These are phyloP conservation scores for Podaxis sp. DNA, from an alignment of 768 basidiomycete species.

Conservation along the genomic window DNA sequence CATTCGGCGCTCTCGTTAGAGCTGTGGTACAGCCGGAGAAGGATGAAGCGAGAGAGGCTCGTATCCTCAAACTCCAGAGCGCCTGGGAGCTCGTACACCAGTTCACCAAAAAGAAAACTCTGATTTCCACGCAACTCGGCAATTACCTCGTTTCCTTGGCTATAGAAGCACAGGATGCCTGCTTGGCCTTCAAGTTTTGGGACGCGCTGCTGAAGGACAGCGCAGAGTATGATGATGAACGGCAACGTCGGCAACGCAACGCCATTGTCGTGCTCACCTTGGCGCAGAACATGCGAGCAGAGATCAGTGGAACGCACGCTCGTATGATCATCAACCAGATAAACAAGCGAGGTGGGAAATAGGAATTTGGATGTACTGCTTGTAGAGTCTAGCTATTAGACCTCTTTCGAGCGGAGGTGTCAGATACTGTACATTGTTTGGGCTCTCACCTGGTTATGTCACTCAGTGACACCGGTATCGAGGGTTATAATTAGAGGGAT, in stretches of 20 bases:
- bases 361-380: slow-evolving; percentile 14
- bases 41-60: slow-evolving; percentile 23
- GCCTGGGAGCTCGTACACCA: slow-evolving; percentile 43
- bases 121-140: slow-evolving; percentile 48
- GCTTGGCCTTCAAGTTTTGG: slow-evolving; percentile 66
- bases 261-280: slow-evolving; percentile 37
- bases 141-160: slow-evolving; percentile 50
- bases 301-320: slow-evolving; percentile 10
- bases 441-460: background rate
- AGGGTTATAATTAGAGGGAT: slow-evolving; percentile 13
- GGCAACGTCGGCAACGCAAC: slow-evolving; percentile 43
- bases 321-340: slow-evolving; percentile 10
- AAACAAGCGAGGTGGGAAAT: slow-evolving; percentile 24
- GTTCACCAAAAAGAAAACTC: slow-evolving; percentile 32
- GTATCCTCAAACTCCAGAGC: slow-evolving; percentile 34
- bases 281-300: slow-evolving; percentile 16
- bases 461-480: background rate
- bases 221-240: slow-evolving; percentile 47
- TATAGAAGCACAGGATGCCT: slow-evolving; percentile 47
- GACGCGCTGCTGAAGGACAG: slow-evolving; percentile 40
- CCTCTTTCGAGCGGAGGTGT: slow-evolving; percentile 3
- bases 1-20: slow-evolving; percentile 48
- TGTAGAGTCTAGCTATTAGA: background rate
- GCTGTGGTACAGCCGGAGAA: slow-evolving; percentile 31
- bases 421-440: slow-evolving; percentile 9